A percentile compares a stretch with the other conserved stretches of the same genome.
Evolutionary conservation across 2,329 filamentous ascomycete genomes (phyloP).

Genomic region (Aspergillus sp.): DNA sequence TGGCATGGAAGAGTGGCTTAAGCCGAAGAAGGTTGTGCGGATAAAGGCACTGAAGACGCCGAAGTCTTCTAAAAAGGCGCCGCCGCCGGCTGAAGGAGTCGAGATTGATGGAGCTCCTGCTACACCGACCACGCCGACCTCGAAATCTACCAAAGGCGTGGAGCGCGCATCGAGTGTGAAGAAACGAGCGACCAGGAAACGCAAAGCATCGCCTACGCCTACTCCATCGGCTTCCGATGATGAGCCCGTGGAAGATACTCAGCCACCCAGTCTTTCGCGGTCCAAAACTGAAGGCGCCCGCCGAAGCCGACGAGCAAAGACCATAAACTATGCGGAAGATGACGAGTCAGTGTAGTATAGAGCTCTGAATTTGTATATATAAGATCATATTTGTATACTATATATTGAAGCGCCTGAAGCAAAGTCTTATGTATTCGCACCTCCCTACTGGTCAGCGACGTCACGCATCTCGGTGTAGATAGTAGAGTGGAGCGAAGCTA

Average conservation of each 20-base stretch:
- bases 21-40: slow-evolving; percentile 68
- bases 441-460: not conserved
- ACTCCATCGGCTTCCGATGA: slow-evolving; percentile 35
- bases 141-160: slow-evolving; percentile 17
- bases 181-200: slow-evolving; percentile 33
- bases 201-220: slow-evolving; percentile 35
- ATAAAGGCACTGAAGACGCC: slow-evolving; percentile 24
- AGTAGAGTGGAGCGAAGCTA: not conserved
- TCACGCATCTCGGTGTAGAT: not conserved
- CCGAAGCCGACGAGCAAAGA: slow-evolving; percentile 38
- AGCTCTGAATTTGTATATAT: not conserved
- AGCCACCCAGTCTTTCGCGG: slow-evolving; percentile 17
- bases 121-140: slow-evolving; percentile 24
- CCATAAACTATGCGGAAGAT: slow-evolving; percentile 42
- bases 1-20: slow-evolving; percentile 88
- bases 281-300: slow-evolving; percentile 22
- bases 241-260: slow-evolving; percentile 16
- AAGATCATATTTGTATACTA: not conserved
- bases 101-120: slow-evolving; percentile 1
- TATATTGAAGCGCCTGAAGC: not conserved
- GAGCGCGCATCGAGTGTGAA: slow-evolving; percentile 21
- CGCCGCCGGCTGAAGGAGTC: slow-evolving; percentile 11
- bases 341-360: slow-evolving; percentile 26
- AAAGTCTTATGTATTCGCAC: too few species aligned
- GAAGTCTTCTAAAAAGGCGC: slow-evolving; percentile 26